Evolutionary conservation across 75 land plant species (phyloP).

Genomic region (Pinus taeda): DNA sequence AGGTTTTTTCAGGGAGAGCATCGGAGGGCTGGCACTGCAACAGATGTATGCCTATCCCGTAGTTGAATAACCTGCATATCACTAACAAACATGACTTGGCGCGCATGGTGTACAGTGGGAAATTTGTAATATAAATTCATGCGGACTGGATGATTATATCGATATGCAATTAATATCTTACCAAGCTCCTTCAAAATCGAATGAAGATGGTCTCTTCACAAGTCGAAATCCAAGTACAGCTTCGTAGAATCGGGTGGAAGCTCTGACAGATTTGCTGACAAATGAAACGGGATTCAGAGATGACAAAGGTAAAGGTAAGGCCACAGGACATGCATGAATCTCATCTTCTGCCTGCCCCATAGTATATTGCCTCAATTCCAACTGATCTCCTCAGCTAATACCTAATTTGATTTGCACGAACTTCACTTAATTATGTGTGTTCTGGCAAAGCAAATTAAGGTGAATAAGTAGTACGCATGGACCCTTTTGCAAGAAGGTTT

Average conservation of each 20-base stretch:
- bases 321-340: not conserved
- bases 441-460: too few relatives aligned
- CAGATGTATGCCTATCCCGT: conserved; percentile 18
- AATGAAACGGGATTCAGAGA: conserved; percentile 23
- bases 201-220: conserved; percentile 38
- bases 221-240: conserved; percentile 9
- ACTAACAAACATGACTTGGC: not conserved
- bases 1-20: conserved; percentile 11
- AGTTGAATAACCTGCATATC: conserved; percentile 14
- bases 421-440: too few relatives aligned
- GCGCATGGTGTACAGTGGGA: too few relatives aligned
- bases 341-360: not conserved
- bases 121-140: too few relatives aligned
- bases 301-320: not conserved
- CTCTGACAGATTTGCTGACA: conserved; percentile 14
- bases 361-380: too few relatives aligned
- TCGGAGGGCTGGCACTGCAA: conserved; percentile 15
- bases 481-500: too few relatives aligned
- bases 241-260: conserved; percentile 4
- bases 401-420: too few relatives aligned
- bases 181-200: conserved; percentile 56
- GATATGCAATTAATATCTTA: not conserved
- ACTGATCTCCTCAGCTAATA: too few relatives aligned
- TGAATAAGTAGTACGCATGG: too few relatives aligned
- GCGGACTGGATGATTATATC: too few relatives aligned